Percentiles rank a stretch among this genome's conserved stretches.
Conservation (phyloP, 2,329 filamentous ascomycete species). For the Annulohypoxylon truncatum region DNA sequence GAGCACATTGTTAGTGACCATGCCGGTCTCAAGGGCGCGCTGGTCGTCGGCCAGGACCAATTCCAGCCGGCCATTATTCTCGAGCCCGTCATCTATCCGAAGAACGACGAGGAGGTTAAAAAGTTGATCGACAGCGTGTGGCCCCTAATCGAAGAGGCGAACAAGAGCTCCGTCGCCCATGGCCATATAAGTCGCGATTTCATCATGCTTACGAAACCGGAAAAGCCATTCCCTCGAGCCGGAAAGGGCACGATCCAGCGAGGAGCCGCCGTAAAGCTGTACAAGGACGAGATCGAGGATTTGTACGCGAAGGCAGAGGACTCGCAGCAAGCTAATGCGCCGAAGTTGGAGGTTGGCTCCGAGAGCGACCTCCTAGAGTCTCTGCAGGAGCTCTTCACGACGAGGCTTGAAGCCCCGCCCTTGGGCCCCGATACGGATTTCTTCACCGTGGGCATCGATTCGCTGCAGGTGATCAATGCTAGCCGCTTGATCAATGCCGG, state of each 20-base stretch:
- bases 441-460: constrained; percentile 52
- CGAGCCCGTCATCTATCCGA: constrained; percentile 52
- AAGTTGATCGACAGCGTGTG: constrained; percentile 54
- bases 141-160: constrained; percentile 54
- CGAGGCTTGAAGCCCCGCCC: constrained; percentile 19
- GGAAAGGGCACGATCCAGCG: constrained; percentile 47
- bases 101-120: constrained; percentile 35
- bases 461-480: constrained; percentile 54
- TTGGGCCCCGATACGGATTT: constrained; percentile 43
- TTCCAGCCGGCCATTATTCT: constrained; percentile 60
- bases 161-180: constrained; percentile 55
- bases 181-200: constrained; percentile 55
- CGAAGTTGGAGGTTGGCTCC: constrained; percentile 16
- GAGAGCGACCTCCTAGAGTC: constrained; percentile 18
- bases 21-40: constrained; percentile 51
- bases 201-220: constrained; percentile 51
- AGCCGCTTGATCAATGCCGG: constrained; percentile 50
- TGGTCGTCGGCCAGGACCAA: constrained; percentile 56
- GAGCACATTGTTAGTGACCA: constrained; percentile 53
- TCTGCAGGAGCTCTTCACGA: constrained; percentile 13
- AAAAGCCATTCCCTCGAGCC: constrained; percentile 46
- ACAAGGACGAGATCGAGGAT: constrained; percentile 45
- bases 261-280: constrained; percentile 38
- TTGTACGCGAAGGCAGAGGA: constrained; percentile 37
- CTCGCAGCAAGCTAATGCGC: constrained; percentile 15